These are phyloP conservation scores for Lithohypha guttulata DNA, from an alignment of 2,329 filamentous ascomycete genomes.

Conservation along the genomic window DNA sequence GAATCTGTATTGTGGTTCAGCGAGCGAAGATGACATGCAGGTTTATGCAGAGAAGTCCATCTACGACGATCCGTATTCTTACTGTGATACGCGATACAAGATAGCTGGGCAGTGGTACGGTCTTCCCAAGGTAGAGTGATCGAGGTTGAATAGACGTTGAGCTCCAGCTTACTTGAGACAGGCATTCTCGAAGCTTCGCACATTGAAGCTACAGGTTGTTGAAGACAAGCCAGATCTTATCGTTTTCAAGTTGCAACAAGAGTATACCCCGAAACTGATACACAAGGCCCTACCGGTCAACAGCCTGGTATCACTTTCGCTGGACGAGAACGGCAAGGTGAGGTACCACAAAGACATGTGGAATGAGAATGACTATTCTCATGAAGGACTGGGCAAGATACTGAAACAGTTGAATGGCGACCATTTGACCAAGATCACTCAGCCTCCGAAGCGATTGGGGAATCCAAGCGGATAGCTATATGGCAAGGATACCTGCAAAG, in stretches of 20 bases:
- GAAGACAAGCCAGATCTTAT: conserved; percentile 30
- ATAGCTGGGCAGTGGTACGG: conserved; percentile 18
- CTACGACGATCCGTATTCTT: conserved; percentile 41
- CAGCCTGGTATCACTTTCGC: conserved; percentile 30
- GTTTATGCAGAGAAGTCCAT: conserved; percentile 38
- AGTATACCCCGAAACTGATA: conserved; percentile 35
- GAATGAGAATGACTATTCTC: conserved; percentile 40
- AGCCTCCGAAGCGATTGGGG: conserved; percentile 25
- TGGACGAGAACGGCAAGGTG: conserved; percentile 33
- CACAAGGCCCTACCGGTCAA: conserved; percentile 31
- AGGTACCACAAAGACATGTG: conserved; percentile 42
- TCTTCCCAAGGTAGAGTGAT: conserved; percentile 19
- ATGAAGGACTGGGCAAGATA: conserved; percentile 37
- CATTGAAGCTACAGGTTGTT: conserved; percentile 34
- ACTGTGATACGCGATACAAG: conserved; percentile 39
- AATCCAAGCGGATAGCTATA: too few species aligned
- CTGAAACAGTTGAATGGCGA: conserved; percentile 42
- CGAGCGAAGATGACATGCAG: conserved; percentile 38
- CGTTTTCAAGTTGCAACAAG: conserved; percentile 39
- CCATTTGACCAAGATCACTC: conserved; percentile 34
- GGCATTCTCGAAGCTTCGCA: conserved; percentile 25
- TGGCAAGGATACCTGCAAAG: background rate
- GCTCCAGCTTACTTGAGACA: background rate
- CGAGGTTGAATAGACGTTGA: too few species aligned
- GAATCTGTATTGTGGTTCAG: conserved; percentile 38